Conservation (phyloP, 179 eudicot genomes). For the Spergularia azorica region DNA sequence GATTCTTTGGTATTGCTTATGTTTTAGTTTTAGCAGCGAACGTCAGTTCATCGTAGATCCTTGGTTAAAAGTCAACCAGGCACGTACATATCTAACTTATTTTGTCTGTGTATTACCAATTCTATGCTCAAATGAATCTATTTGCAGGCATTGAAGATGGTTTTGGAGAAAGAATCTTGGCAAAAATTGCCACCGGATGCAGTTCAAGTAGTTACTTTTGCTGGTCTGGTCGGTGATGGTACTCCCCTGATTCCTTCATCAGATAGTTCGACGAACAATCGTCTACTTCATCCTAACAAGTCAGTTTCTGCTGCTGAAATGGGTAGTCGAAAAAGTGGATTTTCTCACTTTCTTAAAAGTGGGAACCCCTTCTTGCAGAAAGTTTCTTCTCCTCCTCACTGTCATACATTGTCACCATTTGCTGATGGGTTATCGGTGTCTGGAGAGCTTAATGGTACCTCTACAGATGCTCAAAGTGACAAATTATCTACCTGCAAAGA, state of each 20-base stretch:
- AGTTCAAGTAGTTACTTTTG: slow-evolving; percentile 70
- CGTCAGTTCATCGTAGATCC: not conserved
- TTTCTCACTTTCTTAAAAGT: slow-evolving; percentile 62
- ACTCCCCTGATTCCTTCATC: slow-evolving; percentile 72
- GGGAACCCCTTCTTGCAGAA: slow-evolving; percentile 77
- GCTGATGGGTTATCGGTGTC: slow-evolving; percentile 41
- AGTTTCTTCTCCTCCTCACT: slow-evolving; percentile 42
- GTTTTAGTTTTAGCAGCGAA: not conserved
- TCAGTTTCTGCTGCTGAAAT: slow-evolving; percentile 43
- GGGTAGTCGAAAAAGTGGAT: slow-evolving; percentile 60
- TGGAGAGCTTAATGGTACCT: slow-evolving; percentile 39
- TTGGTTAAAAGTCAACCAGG: not conserved
- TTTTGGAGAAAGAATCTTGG: slow-evolving; percentile 92
- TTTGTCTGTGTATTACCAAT: not conserved
- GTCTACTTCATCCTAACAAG: slow-evolving; percentile 41
- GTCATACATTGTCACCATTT: slow-evolving; percentile 40
- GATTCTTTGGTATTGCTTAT: not conserved
- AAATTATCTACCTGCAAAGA: slow-evolving; percentile 30
- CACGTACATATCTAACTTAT: not conserved
- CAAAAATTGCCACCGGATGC: slow-evolving; percentile 78
- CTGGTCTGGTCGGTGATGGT: slow-evolving; percentile 96
- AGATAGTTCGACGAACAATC: slow-evolving; percentile 40
- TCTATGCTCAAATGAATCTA: slow-evolving; percentile 41
- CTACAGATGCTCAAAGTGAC: slow-evolving; percentile 25
- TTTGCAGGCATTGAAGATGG: slow-evolving; percentile 91